Evolutionary conservation across 2,329 filamentous ascomycete genomes (phyloP).

Genomic region (Fusarium mangiferae): DNA sequence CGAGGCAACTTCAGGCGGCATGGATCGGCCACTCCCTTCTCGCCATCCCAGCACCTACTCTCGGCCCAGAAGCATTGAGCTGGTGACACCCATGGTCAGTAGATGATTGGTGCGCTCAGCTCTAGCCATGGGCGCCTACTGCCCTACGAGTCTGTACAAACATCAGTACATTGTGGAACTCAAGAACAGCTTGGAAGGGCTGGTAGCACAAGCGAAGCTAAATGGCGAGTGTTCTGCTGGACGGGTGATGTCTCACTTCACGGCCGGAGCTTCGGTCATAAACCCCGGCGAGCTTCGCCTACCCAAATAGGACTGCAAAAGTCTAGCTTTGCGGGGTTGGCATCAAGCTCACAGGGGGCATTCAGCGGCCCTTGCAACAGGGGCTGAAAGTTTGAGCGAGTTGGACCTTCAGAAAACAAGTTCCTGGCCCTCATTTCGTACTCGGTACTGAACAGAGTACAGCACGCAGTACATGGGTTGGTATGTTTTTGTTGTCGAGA

Average conservation of each 20-base stretch:
- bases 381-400: conserved; percentile 6
- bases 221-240: background rate
- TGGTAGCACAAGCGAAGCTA: conserved; percentile 10
- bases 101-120: conserved; percentile 49
- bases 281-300: conserved; percentile 33
- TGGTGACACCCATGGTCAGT: conserved; percentile 69
- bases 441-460: conserved; percentile 30
- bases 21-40: conserved; percentile 67
- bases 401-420: conserved; percentile 10
- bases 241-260: conserved; percentile 14
- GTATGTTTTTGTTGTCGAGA: background rate
- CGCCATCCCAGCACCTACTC: conserved; percentile 65
- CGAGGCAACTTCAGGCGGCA: conserved; percentile 47
- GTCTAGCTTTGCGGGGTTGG: conserved; percentile 35
- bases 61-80: conserved; percentile 70
- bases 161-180: conserved; percentile 5
- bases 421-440: conserved; percentile 17
- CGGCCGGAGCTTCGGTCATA: conserved; percentile 21
- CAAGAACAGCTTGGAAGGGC: conserved; percentile 12
- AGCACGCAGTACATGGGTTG: conserved; percentile 31
- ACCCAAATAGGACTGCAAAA: conserved; percentile 37
- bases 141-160: conserved; percentile 10
- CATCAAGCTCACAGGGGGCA: conserved; percentile 39
- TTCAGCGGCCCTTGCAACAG: conserved; percentile 13
- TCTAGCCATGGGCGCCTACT: background rate